Conservation (phyloP, 2,329 filamentous ascomycete species). For the Alternaria gaisen region DNA sequence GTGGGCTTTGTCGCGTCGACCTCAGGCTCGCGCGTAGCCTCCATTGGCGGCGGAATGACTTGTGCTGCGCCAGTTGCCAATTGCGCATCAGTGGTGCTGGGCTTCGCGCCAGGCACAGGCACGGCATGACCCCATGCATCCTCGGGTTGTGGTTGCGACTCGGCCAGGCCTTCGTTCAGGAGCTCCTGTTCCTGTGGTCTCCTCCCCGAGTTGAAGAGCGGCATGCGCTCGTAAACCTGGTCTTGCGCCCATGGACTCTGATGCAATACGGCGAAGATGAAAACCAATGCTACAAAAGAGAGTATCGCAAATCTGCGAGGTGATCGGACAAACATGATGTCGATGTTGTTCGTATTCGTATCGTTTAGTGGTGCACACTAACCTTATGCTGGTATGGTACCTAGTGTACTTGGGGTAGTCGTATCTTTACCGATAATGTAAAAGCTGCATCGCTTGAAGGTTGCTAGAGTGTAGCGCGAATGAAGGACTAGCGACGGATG, state of each 20-base stretch:
- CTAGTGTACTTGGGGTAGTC: constrained; percentile 19
- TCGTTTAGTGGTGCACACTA: constrained; percentile 25
- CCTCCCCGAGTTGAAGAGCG: constrained; percentile 27
- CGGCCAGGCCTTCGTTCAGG: constrained; percentile 16
- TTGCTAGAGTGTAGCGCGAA: constrained; percentile 11
- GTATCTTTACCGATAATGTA: constrained; percentile 25
- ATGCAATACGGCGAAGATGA: constrained; percentile 40
- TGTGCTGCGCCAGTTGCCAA: not conserved
- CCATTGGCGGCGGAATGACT: constrained; percentile 9
- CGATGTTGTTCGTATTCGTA: constrained; percentile 33
- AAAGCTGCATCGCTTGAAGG: constrained; percentile 30
- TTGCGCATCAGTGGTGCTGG: constrained; percentile 4
- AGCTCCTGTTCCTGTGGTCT: constrained; percentile 24
- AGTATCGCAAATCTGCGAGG: constrained; percentile 51
- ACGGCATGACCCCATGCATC: constrained; percentile 34
- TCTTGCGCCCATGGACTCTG: constrained; percentile 40
- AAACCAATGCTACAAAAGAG: constrained; percentile 46
- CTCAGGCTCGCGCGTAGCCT: constrained; percentile 4
- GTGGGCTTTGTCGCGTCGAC: constrained; percentile 7
- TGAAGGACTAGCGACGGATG: constrained; percentile 14
- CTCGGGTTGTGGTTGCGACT: constrained; percentile 27
- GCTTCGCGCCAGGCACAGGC: constrained; percentile 23
- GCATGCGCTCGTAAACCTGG: constrained; percentile 38
- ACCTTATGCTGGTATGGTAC: constrained; percentile 26
- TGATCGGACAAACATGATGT: constrained; percentile 47